A percentile compares a stretch with the other conserved stretches of the same genome.
Evolutionary conservation across 805 yeast species (phyloP).

Genomic region (Yarrowia yakushimensis): DNA sequence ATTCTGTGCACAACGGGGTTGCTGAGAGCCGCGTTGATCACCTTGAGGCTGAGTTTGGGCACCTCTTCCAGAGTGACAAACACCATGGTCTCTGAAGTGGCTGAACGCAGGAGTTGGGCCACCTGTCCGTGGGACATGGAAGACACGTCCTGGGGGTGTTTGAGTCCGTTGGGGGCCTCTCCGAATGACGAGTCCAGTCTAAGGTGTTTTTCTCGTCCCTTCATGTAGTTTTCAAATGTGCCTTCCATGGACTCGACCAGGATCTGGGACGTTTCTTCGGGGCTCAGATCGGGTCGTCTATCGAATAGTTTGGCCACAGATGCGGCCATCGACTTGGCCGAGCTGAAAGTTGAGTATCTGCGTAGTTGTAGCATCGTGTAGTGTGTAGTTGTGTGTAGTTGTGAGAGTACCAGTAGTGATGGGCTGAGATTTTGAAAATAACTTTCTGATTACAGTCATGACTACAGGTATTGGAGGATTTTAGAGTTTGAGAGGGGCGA

Average conservation of each 20-base stretch:
- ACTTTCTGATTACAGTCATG: constrained; percentile 1
- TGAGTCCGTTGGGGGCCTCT: constrained; percentile 22
- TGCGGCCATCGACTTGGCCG: constrained; percentile 21
- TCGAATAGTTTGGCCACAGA: constrained; percentile 13
- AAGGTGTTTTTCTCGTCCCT: not conserved
- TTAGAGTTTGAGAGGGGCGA: not conserved
- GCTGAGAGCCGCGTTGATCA: constrained; percentile 8
- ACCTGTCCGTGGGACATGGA: not conserved
- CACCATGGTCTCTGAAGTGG: constrained; percentile 9
- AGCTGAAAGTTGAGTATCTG: constrained; percentile 4
- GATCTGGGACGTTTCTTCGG: constrained; percentile 13
- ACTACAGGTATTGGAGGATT: not conserved
- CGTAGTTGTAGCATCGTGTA: not conserved
- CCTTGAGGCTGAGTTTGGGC: constrained; percentile 18
- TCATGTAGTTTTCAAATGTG: constrained; percentile 10
- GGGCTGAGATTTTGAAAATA: not conserved
- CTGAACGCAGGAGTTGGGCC: not conserved
- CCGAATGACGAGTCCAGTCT: not conserved
- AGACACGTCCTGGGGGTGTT: constrained; percentile 16
- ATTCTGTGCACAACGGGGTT: constrained; percentile 18
- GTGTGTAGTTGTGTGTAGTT: not conserved
- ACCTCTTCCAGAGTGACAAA: constrained; percentile 19
- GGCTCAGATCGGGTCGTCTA: constrained; percentile 4
- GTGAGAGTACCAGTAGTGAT: not conserved
- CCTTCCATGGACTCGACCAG: constrained; percentile 20